Percentiles rank a stretch among this genome's conserved stretches.
Evolutionary conservation across 2,329 filamentous ascomycete genomes (phyloP).

Genomic region (Aureobasidium melanogenum): DNA sequence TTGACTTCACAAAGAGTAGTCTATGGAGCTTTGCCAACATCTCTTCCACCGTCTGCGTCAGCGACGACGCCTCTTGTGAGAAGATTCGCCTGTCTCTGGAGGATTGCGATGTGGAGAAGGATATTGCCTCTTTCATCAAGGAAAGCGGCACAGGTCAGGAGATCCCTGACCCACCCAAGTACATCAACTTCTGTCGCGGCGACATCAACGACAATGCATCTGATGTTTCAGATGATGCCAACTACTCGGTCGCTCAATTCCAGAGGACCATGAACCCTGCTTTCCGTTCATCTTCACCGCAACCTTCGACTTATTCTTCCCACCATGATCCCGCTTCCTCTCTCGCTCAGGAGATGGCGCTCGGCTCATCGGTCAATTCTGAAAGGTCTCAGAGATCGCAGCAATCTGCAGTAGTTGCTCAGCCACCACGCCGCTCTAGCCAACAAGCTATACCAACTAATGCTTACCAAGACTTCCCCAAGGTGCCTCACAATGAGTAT

Average conservation of each 20-base stretch:
- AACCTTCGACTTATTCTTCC: constrained; percentile 85
- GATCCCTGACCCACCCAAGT: constrained; percentile 92
- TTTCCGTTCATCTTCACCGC: constrained; percentile 90
- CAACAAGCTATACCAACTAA: constrained; percentile 21
- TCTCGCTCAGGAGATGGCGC: constrained; percentile 56
- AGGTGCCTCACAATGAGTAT: constrained; percentile 85
- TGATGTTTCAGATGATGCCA: constrained; percentile 75
- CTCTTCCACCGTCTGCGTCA: constrained; percentile 92
- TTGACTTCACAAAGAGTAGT: constrained; percentile 96
- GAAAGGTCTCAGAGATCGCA: constrained; percentile 12
- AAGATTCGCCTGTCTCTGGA: constrained; percentile 90
- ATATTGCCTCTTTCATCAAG: constrained; percentile 81
- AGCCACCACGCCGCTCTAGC: constrained; percentile 12
- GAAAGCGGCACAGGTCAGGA: constrained; percentile 89
- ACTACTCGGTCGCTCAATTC: constrained; percentile 92
- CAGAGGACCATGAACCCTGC: constrained; percentile 90
- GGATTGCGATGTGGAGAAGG: constrained; percentile 93
- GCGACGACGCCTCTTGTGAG: constrained; percentile 92
- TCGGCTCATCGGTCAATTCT: constrained; percentile 14
- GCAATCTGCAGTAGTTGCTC: constrained; percentile 6
- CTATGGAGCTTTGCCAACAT: constrained; percentile 98
- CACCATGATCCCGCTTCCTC: constrained; percentile 78
- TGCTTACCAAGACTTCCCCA: constrained; percentile 56
- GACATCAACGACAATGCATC: constrained; percentile 73
- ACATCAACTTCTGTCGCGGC: constrained; percentile 96